phyloP scores from a whole-genome alignment of 1,139 yeast genomes.

The Ogataea hybrid region DNA sequence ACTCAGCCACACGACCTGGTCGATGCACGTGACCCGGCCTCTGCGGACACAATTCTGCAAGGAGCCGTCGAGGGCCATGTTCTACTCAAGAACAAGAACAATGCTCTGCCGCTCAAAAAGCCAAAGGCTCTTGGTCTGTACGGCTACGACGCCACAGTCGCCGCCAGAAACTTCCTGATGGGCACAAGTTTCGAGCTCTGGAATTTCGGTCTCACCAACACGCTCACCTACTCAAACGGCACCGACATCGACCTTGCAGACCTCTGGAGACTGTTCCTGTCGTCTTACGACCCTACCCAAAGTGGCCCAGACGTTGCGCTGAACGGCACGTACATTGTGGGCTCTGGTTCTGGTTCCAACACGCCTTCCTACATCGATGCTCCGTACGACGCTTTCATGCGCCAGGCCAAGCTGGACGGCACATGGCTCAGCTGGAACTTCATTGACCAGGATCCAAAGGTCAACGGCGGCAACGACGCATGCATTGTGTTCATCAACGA shows the following conservation, averaged over 20 bases:
- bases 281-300: slow-evolving; percentile 4
- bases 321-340: slow-evolving; percentile 9
- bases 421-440: slow-evolving; percentile 16
- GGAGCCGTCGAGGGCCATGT: slow-evolving; percentile 25
- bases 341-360: slow-evolving; percentile 12
- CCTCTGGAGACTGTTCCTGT: slow-evolving; percentile 3
- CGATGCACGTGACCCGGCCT: slow-evolving; percentile 39
- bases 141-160: slow-evolving; percentile 18
- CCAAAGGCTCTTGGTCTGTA: slow-evolving; percentile 12
- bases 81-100: slow-evolving; percentile 16
- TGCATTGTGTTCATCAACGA: slow-evolving; percentile 15
- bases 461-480: slow-evolving; percentile 12
- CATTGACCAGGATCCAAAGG: slow-evolving; percentile 11
- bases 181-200: slow-evolving; percentile 5
- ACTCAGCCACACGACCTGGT: slow-evolving; percentile 36
- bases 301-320: slow-evolving; percentile 11
- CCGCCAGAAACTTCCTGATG: slow-evolving; percentile 1
- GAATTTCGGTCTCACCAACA: slow-evolving; percentile 6
- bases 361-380: slow-evolving; percentile 13
- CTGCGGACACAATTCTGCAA: slow-evolving; percentile 36
- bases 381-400: slow-evolving; percentile 10
- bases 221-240: slow-evolving; percentile 11
- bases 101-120: slow-evolving; percentile 20
- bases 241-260: neutral
- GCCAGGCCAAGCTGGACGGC: slow-evolving; percentile 14